Conservation (phyloP, 108 stramenopile species). For the Discostella stelligeroides region DNA sequence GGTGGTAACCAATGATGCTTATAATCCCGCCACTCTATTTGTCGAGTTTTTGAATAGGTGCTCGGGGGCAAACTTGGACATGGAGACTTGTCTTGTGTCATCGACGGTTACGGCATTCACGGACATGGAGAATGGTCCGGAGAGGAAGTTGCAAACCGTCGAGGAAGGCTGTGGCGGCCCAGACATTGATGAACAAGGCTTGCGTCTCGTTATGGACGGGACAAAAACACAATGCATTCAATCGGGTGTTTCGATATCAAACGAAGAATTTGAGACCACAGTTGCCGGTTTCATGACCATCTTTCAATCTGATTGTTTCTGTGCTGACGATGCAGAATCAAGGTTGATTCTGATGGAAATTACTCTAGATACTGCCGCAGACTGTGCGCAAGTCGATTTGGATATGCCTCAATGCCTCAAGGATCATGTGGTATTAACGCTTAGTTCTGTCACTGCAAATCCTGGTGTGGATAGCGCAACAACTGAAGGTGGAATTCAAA, state of each 20-base stretch:
- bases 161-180: constrained; percentile 14
- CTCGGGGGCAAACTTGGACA: constrained; percentile 22
- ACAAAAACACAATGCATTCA: constrained; percentile 9
- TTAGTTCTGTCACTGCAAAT: background rate
- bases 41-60: constrained; percentile 24
- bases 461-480: background rate
- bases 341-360: constrained; percentile 11
- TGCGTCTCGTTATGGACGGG: constrained; percentile 8
- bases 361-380: constrained; percentile 9
- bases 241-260: constrained; percentile 9
- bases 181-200: constrained; percentile 12
- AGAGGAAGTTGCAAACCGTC: background rate
- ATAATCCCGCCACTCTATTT: constrained; percentile 1
- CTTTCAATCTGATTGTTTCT: constrained; percentile 10
- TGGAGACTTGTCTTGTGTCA: constrained; percentile 24
- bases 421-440: constrained; percentile 11
- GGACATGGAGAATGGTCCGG: background rate
- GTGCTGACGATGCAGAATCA: background rate
- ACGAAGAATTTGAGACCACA: constrained; percentile 18
- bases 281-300: constrained; percentile 8
- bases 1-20: constrained; percentile 5
- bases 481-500: background rate
- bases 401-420: constrained; percentile 27
- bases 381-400: constrained; percentile 24
- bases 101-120: constrained; percentile 16